Percentiles rank a stretch among this genome's conserved stretches.
Evolutionary conservation across 345 rosid genomes (phyloP).

Genomic region (Mercurialis annua): DNA sequence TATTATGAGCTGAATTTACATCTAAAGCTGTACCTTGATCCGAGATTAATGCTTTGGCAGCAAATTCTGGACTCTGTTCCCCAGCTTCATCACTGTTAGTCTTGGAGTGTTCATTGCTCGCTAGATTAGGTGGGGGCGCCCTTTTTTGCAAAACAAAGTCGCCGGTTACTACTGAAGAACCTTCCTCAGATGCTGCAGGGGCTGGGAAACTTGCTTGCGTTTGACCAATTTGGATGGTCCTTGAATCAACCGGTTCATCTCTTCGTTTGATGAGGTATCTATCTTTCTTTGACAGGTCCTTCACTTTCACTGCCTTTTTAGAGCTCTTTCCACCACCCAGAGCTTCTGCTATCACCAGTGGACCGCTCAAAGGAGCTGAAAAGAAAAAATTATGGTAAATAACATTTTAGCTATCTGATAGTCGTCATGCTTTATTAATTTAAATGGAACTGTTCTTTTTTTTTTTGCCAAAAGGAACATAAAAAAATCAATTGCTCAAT

Average conservation of each 20-base stretch:
- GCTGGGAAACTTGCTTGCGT: slow-evolving; percentile 39
- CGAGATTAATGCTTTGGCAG: slow-evolving; percentile 23
- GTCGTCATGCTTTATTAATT: neutral
- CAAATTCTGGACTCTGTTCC: slow-evolving; percentile 31
- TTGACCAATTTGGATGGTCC: slow-evolving; percentile 30
- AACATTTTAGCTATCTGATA: neutral
- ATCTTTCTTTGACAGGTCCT: slow-evolving; percentile 77
- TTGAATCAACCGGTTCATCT: slow-evolving; percentile 50
- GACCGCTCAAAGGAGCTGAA: slow-evolving; percentile 96
- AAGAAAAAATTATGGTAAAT: slow-evolving; percentile 14
- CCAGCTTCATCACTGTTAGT: slow-evolving; percentile 31
- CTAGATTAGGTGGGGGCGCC: slow-evolving; percentile 29
- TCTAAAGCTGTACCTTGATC: slow-evolving; percentile 28
- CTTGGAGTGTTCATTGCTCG: slow-evolving; percentile 38
- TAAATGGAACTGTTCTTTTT: neutral
- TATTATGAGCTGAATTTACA: slow-evolving; percentile 29
- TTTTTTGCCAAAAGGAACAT: neutral
- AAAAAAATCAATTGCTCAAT: neutral
- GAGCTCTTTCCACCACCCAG: slow-evolving; percentile 60
- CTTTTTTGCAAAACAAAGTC: slow-evolving; percentile 80
- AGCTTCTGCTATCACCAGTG: slow-evolving; percentile 84
- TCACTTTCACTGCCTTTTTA: slow-evolving; percentile 57
- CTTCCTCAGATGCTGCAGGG: slow-evolving; percentile 35
- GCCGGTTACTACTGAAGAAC: slow-evolving; percentile 40
- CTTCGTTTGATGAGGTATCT: slow-evolving; percentile 76